Percentiles rank a stretch among this genome's conserved stretches.
Evolutionary conservation across 2,329 filamentous ascomycete genomes (phyloP).

Genomic region (Ciborinia camelliae): DNA sequence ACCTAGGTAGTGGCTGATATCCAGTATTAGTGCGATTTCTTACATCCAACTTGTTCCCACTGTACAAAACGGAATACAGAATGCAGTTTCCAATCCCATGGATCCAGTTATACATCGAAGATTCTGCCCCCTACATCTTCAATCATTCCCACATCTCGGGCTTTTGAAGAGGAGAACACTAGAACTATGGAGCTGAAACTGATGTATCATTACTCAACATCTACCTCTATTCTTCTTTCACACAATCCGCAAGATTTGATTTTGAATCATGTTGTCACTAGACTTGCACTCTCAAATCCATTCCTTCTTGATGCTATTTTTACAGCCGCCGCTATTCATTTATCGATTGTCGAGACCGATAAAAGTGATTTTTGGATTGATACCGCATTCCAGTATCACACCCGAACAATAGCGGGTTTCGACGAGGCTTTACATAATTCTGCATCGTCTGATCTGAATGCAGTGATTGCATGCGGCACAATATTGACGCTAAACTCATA

Average conservation of each 20-base stretch:
- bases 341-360: not conserved
- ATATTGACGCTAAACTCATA: too few relatives aligned
- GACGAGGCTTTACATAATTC: not conserved
- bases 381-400: conserved; percentile 4
- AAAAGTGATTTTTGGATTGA: not conserved
- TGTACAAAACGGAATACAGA: not conserved
- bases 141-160: not conserved
- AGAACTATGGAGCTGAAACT: not conserved
- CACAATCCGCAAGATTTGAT: not conserved
- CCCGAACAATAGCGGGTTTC: not conserved
- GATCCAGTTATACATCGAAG: not conserved
- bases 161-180: not conserved
- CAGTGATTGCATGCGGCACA: too few relatives aligned
- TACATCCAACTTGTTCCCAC: not conserved
- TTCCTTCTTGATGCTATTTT: conserved; percentile 1
- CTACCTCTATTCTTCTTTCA: conserved; percentile 2
- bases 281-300: not conserved
- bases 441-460: not conserved
- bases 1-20: not conserved
- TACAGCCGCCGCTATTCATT: not conserved
- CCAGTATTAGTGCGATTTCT: not conserved
- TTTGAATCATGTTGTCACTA: not conserved
- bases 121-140: not conserved
- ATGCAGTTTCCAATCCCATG: not conserved
- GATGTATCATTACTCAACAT: conserved; percentile 5